A percentile compares a stretch with the other conserved stretches of the same genome.
Conservation (phyloP, 352 stramenopile genomes). For the Globisporangium barbulae region DNA sequence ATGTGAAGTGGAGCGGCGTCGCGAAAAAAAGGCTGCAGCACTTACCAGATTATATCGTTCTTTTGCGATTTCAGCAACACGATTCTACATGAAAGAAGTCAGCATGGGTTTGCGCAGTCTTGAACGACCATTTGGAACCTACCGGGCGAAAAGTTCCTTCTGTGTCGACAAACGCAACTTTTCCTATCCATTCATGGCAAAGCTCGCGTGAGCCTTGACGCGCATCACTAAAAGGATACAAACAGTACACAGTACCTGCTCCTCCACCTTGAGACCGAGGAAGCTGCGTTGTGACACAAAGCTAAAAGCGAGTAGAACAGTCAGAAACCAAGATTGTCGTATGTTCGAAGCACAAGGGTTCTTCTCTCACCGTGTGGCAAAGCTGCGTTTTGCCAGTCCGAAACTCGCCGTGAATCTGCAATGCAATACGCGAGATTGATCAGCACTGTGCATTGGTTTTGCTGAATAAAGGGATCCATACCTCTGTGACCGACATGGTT, state of each 20-base stretch:
- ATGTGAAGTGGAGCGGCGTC: not conserved
- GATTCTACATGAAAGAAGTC: constrained; percentile 37
- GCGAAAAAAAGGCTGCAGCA: not conserved
- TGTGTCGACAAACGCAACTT: constrained; percentile 88
- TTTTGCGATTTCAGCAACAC: constrained; percentile 82
- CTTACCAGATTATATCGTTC: constrained; percentile 71
- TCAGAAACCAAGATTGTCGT: not conserved
- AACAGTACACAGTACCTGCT: constrained; percentile 42
- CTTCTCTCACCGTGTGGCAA: constrained; percentile 77
- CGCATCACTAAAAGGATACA: not conserved
- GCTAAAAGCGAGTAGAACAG: constrained; percentile 19
- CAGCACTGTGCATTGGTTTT: not conserved
- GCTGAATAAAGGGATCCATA: constrained; percentile 22
- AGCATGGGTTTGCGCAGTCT: constrained; percentile 3
- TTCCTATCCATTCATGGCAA: constrained; percentile 37
- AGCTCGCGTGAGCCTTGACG: constrained; percentile 4
- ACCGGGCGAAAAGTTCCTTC: constrained; percentile 92
- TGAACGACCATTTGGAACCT: not conserved
- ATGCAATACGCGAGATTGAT: not conserved
- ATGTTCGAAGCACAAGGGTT: not conserved
- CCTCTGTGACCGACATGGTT: constrained; percentile 90
- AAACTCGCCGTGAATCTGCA: constrained; percentile 90
- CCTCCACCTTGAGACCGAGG: constrained; percentile 76
- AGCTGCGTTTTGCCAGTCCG: constrained; percentile 95
- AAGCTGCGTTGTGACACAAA: constrained; percentile 84